Evolutionary conservation across 352 stramenopile species (phyloP), one percentile per base, ranked within the genome.

Genomic region (Phytophthora fragariaefolia): DNA sequence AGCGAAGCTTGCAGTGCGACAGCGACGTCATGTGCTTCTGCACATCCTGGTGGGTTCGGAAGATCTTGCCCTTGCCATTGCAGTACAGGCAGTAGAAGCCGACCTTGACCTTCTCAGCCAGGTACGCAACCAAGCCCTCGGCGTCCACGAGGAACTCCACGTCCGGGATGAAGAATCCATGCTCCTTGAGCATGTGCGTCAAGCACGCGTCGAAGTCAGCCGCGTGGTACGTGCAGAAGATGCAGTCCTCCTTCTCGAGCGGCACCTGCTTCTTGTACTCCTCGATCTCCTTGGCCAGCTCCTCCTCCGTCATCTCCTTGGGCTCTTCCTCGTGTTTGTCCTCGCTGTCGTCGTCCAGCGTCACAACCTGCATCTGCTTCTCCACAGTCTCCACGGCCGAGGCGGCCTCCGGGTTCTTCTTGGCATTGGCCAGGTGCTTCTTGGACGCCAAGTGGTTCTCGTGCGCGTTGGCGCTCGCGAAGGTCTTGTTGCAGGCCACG

Each of bases 121-220:
- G 83, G 76, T 99, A 99, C 43, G 80, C 82, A 2, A 98, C 66
- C 20, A 99, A 74, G 0, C 96, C 96, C 63, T 97, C 82, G 10
- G 95, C 42, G 68, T 99, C 95, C 6, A 85, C 71, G 24, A 97
- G 68, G 70, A 94, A 98, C 67, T 98, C 95, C 38, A 91, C 69
- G 69, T 99, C 96, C 5, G 97, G 97, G 38, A 99, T 83, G 76
- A 97, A 98, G 73, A 99, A 99, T 24, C 92, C 96, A 76, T 98
- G 97, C 46, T 91, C 88, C 55, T 92, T 91, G 32, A 95, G 77
- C 95, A 99, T 98, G 71, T 98, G 93, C 28, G 79, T 64, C 43
- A 98, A 66, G 34, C 76, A 91, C 32, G 81, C 55, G 49, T 94
- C 82, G 42, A 96, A 82, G 49, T 91, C 79, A 3, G 61, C 70